Base-by-base conservation (phyloP, 106 monocot species). In the Narthecium ossifragum region DNA sequence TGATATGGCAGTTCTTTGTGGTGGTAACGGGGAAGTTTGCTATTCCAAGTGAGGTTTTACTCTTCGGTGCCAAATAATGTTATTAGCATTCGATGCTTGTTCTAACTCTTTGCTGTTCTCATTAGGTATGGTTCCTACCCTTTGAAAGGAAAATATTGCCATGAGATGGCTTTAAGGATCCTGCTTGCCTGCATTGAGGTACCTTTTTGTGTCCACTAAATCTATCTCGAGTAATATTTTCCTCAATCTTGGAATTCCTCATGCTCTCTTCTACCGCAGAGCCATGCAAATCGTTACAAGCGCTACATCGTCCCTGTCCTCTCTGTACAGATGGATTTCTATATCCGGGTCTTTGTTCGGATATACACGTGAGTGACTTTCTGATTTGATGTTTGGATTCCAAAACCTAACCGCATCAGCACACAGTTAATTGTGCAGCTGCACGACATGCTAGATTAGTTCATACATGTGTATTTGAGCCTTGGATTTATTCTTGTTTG, bases 161-260 rank as follows among this genome's bases (percentile, higher is more conserved):
- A 94, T 72, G 89, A 94, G 59, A 85, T 89, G 85, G 93, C 93
- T 55, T 66, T 94, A 67, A 80, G 93, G 60, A 94, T 94, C 26
- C 93, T 89, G 50, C 89, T 94, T 74, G 88, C 89, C 17, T 75
- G 79, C 64, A 94, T 94, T 69, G 89, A 94, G 93, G 93, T 94
- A 75, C 18, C 22, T 53, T 59, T 22, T 22, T 15, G 40, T n/a
- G n/a, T n/a, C n/a, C n/a, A n/a, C n/a, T n/a, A n/a, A n/a, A n/a
- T n/a, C n/a, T n/a, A n/a, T n/a, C n/a, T n/a, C n/a, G n/a, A n/a
- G n/a, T n/a, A n/a, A n/a, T n/a, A n/a, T n/a, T n/a, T n/a, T n/a
- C n/a, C n/a, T n/a, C n/a, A n/a, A n/a, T n/a, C n/a, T n/a, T n/a
- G n/a, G n/a, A n/a, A n/a, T n/a, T 40, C 20, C 13, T 69, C 31